Conservation (phyloP, 2,329 filamentous ascomycete genomes). For the Aspergillus pseudotamarii region DNA sequence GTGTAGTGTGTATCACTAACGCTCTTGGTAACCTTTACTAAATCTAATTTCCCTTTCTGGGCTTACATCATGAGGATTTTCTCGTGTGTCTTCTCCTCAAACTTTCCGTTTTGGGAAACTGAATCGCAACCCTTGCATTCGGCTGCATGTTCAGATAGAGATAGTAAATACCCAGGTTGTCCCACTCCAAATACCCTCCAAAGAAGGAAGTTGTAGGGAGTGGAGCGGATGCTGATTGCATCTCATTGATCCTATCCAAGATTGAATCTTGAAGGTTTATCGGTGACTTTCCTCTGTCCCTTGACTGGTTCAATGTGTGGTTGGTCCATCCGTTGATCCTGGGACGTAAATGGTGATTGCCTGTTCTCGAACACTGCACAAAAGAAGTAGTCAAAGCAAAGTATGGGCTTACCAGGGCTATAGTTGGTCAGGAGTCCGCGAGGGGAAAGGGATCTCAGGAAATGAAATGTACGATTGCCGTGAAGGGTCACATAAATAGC, state of each 20-base stretch:
- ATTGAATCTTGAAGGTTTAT: background rate
- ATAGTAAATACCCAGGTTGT: background rate
- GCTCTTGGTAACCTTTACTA: background rate
- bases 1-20: background rate
- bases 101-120: background rate
- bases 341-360: background rate
- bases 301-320: background rate
- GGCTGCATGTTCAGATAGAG: background rate
- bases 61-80: background rate
- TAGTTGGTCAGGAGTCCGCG: background rate
- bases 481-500: background rate
- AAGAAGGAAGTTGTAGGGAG: slow-evolving; percentile 37
- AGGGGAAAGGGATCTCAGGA: background rate
- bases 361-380: background rate
- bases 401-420: background rate
- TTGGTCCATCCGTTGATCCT: background rate
- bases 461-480: background rate
- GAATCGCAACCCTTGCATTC: background rate
- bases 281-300: background rate
- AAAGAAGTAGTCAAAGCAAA: no score
- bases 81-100: background rate
- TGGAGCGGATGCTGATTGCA: background rate
- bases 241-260: background rate
- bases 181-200: slow-evolving; percentile 40
- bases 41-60: background rate